Evolutionary conservation across 768 basidiomycete species (phyloP), one percentile per base, ranked within the genome.

Genomic region (Kwoniella sp.): DNA sequence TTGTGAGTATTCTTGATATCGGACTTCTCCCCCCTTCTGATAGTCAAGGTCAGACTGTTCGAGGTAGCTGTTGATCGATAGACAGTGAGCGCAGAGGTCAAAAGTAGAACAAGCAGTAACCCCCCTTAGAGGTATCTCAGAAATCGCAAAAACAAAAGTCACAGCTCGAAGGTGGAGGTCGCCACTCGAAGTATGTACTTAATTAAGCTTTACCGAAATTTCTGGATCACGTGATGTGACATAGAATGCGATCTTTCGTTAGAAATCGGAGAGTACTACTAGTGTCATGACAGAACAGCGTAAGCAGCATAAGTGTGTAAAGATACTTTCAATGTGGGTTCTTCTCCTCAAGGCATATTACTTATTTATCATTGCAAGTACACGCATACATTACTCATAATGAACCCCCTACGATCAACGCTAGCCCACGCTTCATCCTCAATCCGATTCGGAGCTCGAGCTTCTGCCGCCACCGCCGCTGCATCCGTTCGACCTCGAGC

Each of bases 391-490:
- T n/a, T n/a, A n/a, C 51, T 40, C 55, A 56, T 6, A 15, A 56
- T 56, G 55, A 56, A 56, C 24, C 40, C 55, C n/a, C 55, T 58
- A 47, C 57, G 57, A 30, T 22, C 44, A 12, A 58, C 47, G 2
- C 24, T 47, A 47, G 25, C 24, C 15, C 44, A 50, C 7, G 57
- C 57, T 9, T 49, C 57, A 24, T n/a, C 17, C 46, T 27, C 57
- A 8, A 27, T 54, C 27, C 15, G 40, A 10, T 19, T 19, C 17
- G 40, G 40, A 4, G 4, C 8, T 44, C 40, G 52, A 36, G 52
- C 33, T 33, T 5, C 5, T 6, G 52, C 6, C n/a, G n/a, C n/a
- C n/a, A n/a, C n/a, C n/a, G n/a, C n/a, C n/a, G n/a, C n/a, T n/a
- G n/a, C n/a, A n/a, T n/a, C 8, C 26, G 7, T 30, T 7, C 26